Conservation (phyloP, 768 basidiomycete genomes). For the Suillus bovinus region DNA sequence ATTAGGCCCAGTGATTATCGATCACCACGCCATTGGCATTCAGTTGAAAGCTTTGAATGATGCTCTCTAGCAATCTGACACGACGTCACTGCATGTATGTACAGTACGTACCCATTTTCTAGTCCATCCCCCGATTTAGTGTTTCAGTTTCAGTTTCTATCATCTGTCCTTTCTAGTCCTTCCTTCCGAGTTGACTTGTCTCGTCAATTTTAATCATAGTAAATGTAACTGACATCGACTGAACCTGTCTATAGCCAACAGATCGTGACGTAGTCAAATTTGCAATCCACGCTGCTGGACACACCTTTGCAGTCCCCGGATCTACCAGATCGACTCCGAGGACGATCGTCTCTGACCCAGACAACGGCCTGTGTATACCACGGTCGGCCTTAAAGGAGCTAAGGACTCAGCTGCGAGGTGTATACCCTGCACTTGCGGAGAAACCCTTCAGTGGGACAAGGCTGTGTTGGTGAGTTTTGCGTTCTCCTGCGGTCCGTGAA, state of each 20-base stretch:
- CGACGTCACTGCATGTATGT: not conserved
- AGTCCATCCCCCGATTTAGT: not conserved
- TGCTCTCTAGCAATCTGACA: not conserved
- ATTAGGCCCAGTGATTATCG: not conserved
- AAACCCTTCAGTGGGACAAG: slow-evolving; percentile 73
- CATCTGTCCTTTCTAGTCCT: not conserved
- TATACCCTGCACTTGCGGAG: slow-evolving; percentile 79
- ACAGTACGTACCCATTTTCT: not conserved
- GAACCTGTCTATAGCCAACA: slow-evolving; percentile 55
- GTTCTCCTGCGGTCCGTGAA: not conserved
- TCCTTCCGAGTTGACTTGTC: not conserved
- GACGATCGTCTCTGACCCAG: slow-evolving; percentile 63
- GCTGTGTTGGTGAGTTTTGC: slow-evolving; percentile 78
- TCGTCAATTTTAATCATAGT: not conserved
- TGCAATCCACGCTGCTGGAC: slow-evolving; percentile 76
- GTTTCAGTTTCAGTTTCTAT: not conserved
- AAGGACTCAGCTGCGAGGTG: slow-evolving; percentile 47
- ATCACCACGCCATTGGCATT: not conserved
- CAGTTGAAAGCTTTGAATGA: not conserved
- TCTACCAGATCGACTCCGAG: slow-evolving; percentile 69
- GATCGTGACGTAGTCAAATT: slow-evolving; percentile 71
- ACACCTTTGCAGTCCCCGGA: slow-evolving; percentile 42
- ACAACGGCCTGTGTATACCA: slow-evolving; percentile 68
- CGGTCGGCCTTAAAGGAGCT: slow-evolving; percentile 48
- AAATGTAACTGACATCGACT: too few species aligned